Percentiles rank a stretch among this genome's conserved stretches.
phyloP scores from a whole-genome alignment of 1,284 basidiomycete species.

The Puccinia horiana region DNA sequence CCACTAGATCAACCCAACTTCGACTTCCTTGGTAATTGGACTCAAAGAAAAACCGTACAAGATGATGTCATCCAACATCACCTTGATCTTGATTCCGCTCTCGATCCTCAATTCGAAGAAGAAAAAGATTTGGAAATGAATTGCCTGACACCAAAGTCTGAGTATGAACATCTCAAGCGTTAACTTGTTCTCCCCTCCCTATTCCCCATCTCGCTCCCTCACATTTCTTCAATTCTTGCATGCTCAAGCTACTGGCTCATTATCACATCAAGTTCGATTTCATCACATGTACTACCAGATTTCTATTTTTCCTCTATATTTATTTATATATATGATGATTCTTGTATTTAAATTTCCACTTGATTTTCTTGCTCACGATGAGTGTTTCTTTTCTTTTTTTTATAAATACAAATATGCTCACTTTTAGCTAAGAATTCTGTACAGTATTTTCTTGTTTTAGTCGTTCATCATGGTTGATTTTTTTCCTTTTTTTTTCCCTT shows the following conservation, averaged over 20 bases:
- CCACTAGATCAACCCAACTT: constrained; percentile 45
- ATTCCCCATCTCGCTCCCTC: no score
- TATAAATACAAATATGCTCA: no score
- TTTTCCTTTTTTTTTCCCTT: no score
- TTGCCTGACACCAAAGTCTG: constrained; percentile 8
- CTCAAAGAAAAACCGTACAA: constrained; percentile 23
- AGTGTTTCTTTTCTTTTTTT: no score
- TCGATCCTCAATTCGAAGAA: constrained; percentile 32
- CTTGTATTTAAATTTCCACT: not conserved
- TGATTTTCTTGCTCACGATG: no score
- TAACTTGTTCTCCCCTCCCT: not conserved
- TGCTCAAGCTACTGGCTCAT: not conserved
- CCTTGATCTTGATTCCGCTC: constrained; percentile 28
- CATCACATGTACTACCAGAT: not conserved
- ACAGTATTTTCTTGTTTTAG: no score
- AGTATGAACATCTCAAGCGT: constrained; percentile 23
- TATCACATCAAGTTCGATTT: not conserved
- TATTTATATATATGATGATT: no score
- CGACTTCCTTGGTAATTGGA: constrained; percentile 38
- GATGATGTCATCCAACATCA: constrained; percentile 38
- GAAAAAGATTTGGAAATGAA: constrained; percentile 24
- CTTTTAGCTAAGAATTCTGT: no score
- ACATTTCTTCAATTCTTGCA: no score
- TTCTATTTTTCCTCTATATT: no score
- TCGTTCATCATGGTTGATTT: no score